Evolutionary conservation across 345 rosid genomes (phyloP).

Genomic region (Aquilaria yunnanensis): DNA sequence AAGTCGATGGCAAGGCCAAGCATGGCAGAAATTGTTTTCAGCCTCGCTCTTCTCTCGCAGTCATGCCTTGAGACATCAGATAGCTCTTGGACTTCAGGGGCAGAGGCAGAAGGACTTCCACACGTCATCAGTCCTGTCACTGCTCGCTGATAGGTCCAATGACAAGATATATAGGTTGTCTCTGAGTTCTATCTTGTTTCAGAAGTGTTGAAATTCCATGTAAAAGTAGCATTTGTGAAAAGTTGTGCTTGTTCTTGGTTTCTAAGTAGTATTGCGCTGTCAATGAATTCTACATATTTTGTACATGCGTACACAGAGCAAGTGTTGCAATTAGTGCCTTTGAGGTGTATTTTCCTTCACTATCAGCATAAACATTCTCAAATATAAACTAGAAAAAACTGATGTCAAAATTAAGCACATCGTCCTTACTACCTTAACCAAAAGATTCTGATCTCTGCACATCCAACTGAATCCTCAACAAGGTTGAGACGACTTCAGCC

Average conservation of each 20-base stretch:
- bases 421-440: background rate
- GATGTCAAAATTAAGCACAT: no score
- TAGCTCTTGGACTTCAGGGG: constrained; percentile 33
- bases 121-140: constrained; percentile 30
- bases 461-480: constrained; percentile 27
- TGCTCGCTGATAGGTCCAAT: constrained; percentile 33
- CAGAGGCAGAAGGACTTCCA: constrained; percentile 31
- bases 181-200: background rate
- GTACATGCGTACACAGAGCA: background rate
- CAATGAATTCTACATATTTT: background rate
- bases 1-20: constrained; percentile 44
- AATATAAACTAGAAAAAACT: no score
- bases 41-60: constrained; percentile 40
- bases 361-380: no score
- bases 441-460: constrained; percentile 16
- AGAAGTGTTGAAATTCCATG: background rate
- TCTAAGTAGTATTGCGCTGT: background rate
- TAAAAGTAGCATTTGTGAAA: background rate
- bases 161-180: background rate
- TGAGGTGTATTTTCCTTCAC: background rate
- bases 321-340: no score
- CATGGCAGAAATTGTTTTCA: constrained; percentile 60
- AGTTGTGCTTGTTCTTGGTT: background rate
- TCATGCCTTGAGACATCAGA: constrained; percentile 29
- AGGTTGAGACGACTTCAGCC: constrained; percentile 31